Evolutionary conservation across 2,329 filamentous ascomycete genomes (phyloP), one percentile per base, ranked within the genome.

Genomic region (Arthrobotrys sinensis): DNA sequence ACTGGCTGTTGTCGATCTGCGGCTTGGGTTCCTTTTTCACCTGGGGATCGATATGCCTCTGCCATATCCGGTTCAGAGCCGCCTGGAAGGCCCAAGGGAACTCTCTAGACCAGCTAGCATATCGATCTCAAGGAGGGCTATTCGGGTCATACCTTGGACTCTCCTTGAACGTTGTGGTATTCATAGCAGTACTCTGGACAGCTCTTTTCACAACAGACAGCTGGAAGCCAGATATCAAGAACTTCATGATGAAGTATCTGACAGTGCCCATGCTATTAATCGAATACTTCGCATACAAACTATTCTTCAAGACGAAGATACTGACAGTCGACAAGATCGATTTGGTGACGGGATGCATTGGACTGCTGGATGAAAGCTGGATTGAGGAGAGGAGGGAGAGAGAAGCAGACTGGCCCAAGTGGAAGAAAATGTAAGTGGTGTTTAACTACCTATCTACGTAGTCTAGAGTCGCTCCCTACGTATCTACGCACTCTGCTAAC

Each of bases 1-100:
- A 85, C 81, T 92, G 90, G 90, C 87, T 92, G 67, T 86, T 93
- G 43, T 88, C 92, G 0, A 88, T 94, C 19, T 92, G 91, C 0
- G 92, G 91, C 64, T 88, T 94, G 8, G 89, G 90, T 1, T 91
- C 89, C 78, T 89, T 94, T 83, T 92, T 94, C 84, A 91, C 91
- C 28, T 94, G 92, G 92, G 90, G 89, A 40, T 91, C 87, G 75
- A 90, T 91, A 82, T 91, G 89, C 83, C 84, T 89, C 1, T 87
- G 89, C 0, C 89, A 91, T 82, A 91, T 91, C 82, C 88, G 89
- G 53, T 91, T 91, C 87, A 88, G 90, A 73, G 83, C 87, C 52
- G 89, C 86, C 12, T 91, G 90, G 90, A 86, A 86, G 79, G 83
- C 85, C 14, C 88, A 90, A 81, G 90, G 90, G 65, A 88, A 88